Base-by-base conservation (phyloP, 169 alveolate genomes). In the Neospora caninum region DNA sequence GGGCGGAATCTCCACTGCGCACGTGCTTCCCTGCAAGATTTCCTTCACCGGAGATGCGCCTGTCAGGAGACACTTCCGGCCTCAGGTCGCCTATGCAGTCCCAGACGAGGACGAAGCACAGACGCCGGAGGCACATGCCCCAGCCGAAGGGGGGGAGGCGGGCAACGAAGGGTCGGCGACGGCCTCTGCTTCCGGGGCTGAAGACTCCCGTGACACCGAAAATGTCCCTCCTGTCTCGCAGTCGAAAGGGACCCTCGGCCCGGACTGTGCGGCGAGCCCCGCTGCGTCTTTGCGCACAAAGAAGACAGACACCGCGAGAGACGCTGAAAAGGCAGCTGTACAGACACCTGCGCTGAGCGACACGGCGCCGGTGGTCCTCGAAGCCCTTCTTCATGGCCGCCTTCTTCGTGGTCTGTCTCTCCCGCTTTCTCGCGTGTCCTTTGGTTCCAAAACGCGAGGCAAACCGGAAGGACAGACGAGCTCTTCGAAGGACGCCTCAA, bases 361-460 rank as follows among this genome's bases (percentile, higher is more conserved):
- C 9, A 34, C 43, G 39, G 39, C 38, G 13, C 84, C 84, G 9
- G 84, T 34, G 31, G 45, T 73, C 7, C 43, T 34, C n/a, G 84
- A 73, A 43, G 84, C 84, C 39, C 84, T 73, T 18, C 84, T 73
- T 31, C 84, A 73, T 20, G 84, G 84, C 27, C 84, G 84, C 1
- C 84, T 73, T 1, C 43, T 73, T 18, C 84, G 84, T 13, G 84
- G 84, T 1, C 49, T 73, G 22, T 22, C 84, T 36, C 43, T 73
- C 16, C 84, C 84, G 1, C 84, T 73, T n/a, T 9, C 84, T 31
- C 84, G 25, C 49, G 31, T 1, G 4, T 1, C 84, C 31, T 25
- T 29, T 36, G 27, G 45, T 73, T 73, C 43, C 9, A 20, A 18
- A 73, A 18, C 1, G 84, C 4, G n/a, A 22, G 25, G 43, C 41